Evolutionary conservation across 257 asterid species (phyloP), one percentile per base, ranked within the genome.

Genomic region (Solanum ossicruentum): DNA sequence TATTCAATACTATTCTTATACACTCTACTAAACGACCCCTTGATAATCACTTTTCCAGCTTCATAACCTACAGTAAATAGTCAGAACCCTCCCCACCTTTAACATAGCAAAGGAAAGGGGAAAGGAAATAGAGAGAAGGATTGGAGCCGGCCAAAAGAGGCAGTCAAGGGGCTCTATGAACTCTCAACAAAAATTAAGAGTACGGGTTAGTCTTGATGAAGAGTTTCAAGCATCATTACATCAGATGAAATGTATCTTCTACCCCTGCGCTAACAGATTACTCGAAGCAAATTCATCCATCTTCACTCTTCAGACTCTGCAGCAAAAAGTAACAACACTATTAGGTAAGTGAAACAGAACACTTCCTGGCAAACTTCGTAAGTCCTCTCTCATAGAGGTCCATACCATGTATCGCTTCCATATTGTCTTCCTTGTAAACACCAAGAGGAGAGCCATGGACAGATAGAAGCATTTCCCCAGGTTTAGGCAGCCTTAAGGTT

Each of bases 371-470:
- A 43, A 75, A 75, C 43, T 49, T 77, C 63, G 63, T 78, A 78
- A 78, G 49, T 52, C 83, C 52, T 78, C 49, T 78, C 18, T 78
- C 49, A 28, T 52, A 10, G 17, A 52, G 28, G 65, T 49, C 3
- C 66, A 5, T 88, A 94, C 99, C 99, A 85, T 90, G 91, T 87
- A 96, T 94, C 4, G 98, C 92, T 90, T 96, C 98, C 98, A 96
- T 93, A 92, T 91, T 94, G 82, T 94, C 99, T 91, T 94, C 98
- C 91, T 93, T 93, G 39, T 80, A 94, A 81, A 96, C 95, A 83
- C 98, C 99, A 15, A 96, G 98, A 43, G 98, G 99, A 9, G 98
- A 96, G 85, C 99, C 99, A 75, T 88, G 97, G 83, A 96, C 94
- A 16, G 99, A 96, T 80, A 96, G 87, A 85, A 96, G 98, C 90